Base-by-base conservation (phyloP, 805 yeast species). In the Hyphopichia homilentoma region DNA sequence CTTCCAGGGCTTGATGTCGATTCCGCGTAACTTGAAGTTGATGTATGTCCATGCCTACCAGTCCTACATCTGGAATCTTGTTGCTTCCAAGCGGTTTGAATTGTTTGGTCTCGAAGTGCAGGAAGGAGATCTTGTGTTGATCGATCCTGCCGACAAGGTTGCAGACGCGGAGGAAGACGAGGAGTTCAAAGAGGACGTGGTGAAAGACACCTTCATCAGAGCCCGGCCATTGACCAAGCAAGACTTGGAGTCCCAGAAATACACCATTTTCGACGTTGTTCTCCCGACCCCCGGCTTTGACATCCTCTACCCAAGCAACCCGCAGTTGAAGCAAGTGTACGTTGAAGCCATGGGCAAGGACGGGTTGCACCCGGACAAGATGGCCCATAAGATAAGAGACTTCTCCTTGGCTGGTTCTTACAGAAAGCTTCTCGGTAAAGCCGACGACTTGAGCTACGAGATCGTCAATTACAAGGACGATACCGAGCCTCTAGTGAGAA, bases 21-120 rank as follows among this genome's bases (percentile, higher is more conserved):
- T 93, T 44, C 97, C 98, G 21, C 76, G 96, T 58, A 89, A 89
- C 53, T 67, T 93, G 53, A 72, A 96, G 54, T 77, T 89, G 37
- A 90, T 93, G 94, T 93, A 93, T 52, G 96, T 84, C 2, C 99
- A 93, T 59, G 96, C 98, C 3, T 94, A 94, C 57, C 98, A 93
- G 61, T 86, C 96, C 42, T 93, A 81, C 51, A 75, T 93, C 18
- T 94, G 98, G 99, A 94, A 94, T 52, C 54, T 71, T 32, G 94
- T 81, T 21, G 90, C 88, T 1, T 81, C 94, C 32, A 75, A 74
- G 44, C 72, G 98, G 51, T 67, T 87, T 26, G 76, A 75, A 47
- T 52, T 79, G 35, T 82, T 72, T 57, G 97, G 97, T 2, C 52
- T 75, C 40, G 54, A 70, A 17, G 75, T 84, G 21, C 82, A 84